Evolutionary conservation across 1,284 basidiomycete species (phyloP).

Genomic region (Pseudozyma pruni): DNA sequence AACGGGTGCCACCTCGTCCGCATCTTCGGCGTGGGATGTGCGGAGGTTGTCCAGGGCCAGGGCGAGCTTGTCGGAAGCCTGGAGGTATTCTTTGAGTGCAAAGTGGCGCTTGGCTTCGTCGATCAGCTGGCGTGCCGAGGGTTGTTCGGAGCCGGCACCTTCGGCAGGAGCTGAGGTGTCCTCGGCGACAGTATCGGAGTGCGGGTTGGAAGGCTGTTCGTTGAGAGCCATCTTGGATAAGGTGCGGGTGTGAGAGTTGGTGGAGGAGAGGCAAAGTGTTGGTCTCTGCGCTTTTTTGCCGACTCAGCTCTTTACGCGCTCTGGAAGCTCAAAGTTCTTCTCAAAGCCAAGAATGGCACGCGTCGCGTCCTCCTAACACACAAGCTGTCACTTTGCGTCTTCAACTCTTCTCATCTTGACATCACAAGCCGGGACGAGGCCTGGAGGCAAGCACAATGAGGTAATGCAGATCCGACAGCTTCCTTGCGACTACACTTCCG

Average conservation of each 20-base stretch:
- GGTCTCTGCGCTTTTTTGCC: constrained; percentile 10
- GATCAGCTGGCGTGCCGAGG: constrained; percentile 39
- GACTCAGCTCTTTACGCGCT: constrained; percentile 17
- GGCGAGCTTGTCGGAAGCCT: constrained; percentile 53
- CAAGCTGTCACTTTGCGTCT: too few species aligned
- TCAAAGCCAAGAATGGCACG: constrained; percentile 8
- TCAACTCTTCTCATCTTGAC: too few species aligned
- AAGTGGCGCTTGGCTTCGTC: constrained; percentile 60
- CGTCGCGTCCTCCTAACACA: constrained; percentile 31
- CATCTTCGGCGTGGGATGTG: constrained; percentile 51
- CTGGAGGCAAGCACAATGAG: too few species aligned
- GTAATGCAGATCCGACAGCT: too few species aligned
- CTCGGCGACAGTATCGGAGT: constrained; percentile 3
- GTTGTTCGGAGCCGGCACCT: background rate
- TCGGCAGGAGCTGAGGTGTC: background rate
- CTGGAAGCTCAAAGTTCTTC: background rate
- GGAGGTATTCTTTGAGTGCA: constrained; percentile 58
- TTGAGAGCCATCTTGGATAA: constrained; percentile 35
- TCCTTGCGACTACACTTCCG: too few species aligned
- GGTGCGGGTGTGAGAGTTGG: constrained; percentile 1
- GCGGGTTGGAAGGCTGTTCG: constrained; percentile 38
- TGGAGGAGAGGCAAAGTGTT: constrained; percentile 16
- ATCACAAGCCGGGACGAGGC: too few species aligned
- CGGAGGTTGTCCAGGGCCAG: constrained; percentile 56
- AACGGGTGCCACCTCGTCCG: constrained; percentile 59